Conservation (phyloP, 768 basidiomycete genomes). For the Phanerochaete sordida region DNA sequence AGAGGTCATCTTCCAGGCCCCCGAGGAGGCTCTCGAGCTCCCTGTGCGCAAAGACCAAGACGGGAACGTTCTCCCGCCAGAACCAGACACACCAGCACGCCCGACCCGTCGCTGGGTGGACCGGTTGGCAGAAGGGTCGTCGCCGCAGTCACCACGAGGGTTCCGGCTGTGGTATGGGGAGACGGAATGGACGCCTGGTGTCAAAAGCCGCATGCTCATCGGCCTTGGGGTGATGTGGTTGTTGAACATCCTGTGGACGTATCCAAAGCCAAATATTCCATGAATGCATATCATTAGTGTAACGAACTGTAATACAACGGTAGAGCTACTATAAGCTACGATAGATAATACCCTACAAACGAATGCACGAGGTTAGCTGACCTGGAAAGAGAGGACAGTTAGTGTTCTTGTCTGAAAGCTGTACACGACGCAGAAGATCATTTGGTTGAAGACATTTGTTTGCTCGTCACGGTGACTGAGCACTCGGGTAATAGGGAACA, state of each 20-base stretch:
- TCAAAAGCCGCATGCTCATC: slow-evolving; percentile 39
- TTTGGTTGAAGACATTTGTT: slow-evolving; percentile 33
- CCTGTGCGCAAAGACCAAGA: slow-evolving; percentile 23
- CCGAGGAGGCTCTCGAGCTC: slow-evolving; percentile 11
- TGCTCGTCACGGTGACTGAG: slow-evolving; percentile 12
- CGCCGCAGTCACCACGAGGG: slow-evolving; percentile 10
- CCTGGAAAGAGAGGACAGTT: neutral
- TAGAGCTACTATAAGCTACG: neutral
- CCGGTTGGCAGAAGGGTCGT: slow-evolving; percentile 37
- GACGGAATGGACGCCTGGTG: slow-evolving; percentile 34
- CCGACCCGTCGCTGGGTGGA: slow-evolving; percentile 47
- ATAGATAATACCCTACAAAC: neutral
- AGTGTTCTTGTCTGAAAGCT: too few relatives aligned
- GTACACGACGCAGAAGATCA: slow-evolving; percentile 23
- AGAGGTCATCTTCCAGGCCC: slow-evolving; percentile 22
- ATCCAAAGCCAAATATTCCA: slow-evolving; percentile 14
- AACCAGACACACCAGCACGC: slow-evolving; percentile 37
- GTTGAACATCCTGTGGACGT: slow-evolving; percentile 58
- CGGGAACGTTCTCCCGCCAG: slow-evolving; percentile 28
- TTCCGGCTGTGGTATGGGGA: slow-evolving; percentile 30
- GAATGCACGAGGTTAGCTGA: too few relatives aligned
- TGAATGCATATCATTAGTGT: neutral
- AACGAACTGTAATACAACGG: neutral
- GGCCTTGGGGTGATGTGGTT: slow-evolving; percentile 56
- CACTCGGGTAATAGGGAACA: slow-evolving; percentile 18